Evolutionary conservation across 1,284 basidiomycete species (phyloP).

Genomic region (Baeospora myosura): DNA sequence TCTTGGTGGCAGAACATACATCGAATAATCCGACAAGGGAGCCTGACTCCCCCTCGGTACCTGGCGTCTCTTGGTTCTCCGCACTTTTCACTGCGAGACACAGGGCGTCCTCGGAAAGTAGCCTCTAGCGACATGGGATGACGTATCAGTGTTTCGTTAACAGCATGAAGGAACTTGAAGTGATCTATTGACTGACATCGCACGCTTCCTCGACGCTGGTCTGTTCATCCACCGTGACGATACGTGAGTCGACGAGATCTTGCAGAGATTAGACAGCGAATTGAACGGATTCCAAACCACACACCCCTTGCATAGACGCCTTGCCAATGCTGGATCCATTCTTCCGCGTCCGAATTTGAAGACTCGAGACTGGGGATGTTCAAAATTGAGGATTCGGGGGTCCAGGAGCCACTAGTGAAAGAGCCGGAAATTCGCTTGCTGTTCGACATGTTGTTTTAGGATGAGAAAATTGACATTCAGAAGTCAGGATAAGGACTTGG

Average conservation of each 20-base stretch:
- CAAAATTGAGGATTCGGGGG: no score
- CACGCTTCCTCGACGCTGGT: conserved; percentile 73
- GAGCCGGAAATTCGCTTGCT: no score
- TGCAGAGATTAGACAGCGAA: not conserved
- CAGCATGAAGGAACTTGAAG: not conserved
- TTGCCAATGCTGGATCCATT: conserved; percentile 3
- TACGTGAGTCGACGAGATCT: conserved; percentile 58
- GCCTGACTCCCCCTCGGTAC: conserved; percentile 11
- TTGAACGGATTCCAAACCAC: not conserved
- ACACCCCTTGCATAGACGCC: conserved; percentile 1
- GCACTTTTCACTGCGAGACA: conserved; percentile 58
- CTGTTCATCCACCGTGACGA: conserved; percentile 57
- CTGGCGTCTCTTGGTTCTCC: conserved; percentile 18
- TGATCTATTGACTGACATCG: conserved; percentile 37
- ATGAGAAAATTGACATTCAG: no score
- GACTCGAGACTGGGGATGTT: no score
- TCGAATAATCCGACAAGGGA: conserved; percentile 65
- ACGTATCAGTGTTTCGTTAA: not conserved
- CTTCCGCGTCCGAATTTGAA: no score
- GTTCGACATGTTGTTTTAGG: no score
- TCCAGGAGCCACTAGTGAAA: no score
- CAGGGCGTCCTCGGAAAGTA: conserved; percentile 52
- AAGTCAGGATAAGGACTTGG: no score
- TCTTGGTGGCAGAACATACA: conserved; percentile 33
- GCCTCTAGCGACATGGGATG: conserved; percentile 31